Evolutionary conservation across 2,329 filamentous ascomycete genomes (phyloP).

Genomic region (Pseudopithomyces maydicus): DNA sequence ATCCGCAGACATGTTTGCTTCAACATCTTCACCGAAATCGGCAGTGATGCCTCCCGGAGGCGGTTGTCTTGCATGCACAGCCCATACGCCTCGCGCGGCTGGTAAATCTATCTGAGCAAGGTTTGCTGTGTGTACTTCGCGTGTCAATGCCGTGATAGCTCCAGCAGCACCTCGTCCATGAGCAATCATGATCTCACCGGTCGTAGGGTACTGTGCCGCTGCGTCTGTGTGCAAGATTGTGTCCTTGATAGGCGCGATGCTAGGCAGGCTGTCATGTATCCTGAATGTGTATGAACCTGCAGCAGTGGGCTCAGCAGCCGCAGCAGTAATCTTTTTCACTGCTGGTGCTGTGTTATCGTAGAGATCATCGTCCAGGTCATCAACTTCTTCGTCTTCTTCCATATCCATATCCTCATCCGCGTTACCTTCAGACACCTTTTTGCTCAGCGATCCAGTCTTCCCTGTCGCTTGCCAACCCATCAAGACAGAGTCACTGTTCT

Average conservation of each 20-base stretch:
- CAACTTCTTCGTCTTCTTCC: slow-evolving; percentile 65
- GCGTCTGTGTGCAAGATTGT: slow-evolving; percentile 65
- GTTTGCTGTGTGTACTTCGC: slow-evolving; percentile 74
- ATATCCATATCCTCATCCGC: slow-evolving; percentile 55
- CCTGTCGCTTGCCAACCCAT: slow-evolving; percentile 69
- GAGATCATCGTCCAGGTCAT: slow-evolving; percentile 64
- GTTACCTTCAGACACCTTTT: slow-evolving; percentile 67
- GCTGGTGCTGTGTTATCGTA: slow-evolving; percentile 63
- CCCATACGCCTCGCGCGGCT: slow-evolving; percentile 79
- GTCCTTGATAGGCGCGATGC: slow-evolving; percentile 78
- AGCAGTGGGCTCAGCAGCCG: slow-evolving; percentile 50
- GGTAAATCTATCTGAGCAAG: slow-evolving; percentile 74
- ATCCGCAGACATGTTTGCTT: slow-evolving; percentile 49
- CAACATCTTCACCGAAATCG: slow-evolving; percentile 50
- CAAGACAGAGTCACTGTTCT: slow-evolving; percentile 79
- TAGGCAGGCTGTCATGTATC: slow-evolving; percentile 76
- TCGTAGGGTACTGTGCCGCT: slow-evolving; percentile 26
- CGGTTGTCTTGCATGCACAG: slow-evolving; percentile 71
- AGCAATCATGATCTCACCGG: slow-evolving; percentile 60
- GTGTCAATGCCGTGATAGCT: slow-evolving; percentile 76
- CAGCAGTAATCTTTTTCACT: slow-evolving; percentile 46
- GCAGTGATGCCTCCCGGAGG: slow-evolving; percentile 62
- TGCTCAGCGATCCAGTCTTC: slow-evolving; percentile 62
- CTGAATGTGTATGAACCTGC: slow-evolving; percentile 73
- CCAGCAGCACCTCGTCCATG: slow-evolving; percentile 70